Base-by-base conservation (phyloP, 129 eudicot species). In the Silybum marianum region DNA sequence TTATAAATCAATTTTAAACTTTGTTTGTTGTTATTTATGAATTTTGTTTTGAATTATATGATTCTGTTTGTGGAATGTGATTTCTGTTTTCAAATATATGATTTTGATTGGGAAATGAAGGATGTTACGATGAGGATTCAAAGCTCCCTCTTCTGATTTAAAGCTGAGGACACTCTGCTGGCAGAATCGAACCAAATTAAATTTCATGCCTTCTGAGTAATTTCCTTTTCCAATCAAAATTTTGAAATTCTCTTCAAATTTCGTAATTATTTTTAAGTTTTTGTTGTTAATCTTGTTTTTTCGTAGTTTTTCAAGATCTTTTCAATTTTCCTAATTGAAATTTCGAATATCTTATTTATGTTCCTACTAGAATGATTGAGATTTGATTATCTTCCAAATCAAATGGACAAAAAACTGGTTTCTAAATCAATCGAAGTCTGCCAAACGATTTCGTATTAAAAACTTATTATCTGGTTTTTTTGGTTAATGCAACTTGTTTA, bases 101-200 rank as follows among this genome's bases (percentile, higher is more conserved):
- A 16, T 14, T 2, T 48, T 65, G 22, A 51, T 77, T 62, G 26
- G 30, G 6, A 12, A 60, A 44, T 1, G 46, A 78, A 16, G 11
- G 76, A 73, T 51, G 46, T 86, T 86, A 79, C 90, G 63, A 84
- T 86, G 92, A 86, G 58, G 92, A 89, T 89, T 39, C 44, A 51
- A 88, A 88, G 89, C 89, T 83, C 89, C 91, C 89, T 86, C 89
- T 86, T 88, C 88, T 86, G 85, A 83, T 72, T 71, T 16, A 1
- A 25, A 72, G 74, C 23, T 86, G 89, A 86, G 75, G 92, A 83
- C 30, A 81, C 77, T 32, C 71, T 70, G 91, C 89, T 44, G 91
- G 91, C 89, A 39, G 89, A 88, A 88, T 83, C 86, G 92, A 88
- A 88, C 89, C 92, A 30, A 70, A 40, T 51, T 63, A 82, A 4